Base-by-base conservation (phyloP, 1,139 yeast species). In the Yamadazyma friedrichii region DNA sequence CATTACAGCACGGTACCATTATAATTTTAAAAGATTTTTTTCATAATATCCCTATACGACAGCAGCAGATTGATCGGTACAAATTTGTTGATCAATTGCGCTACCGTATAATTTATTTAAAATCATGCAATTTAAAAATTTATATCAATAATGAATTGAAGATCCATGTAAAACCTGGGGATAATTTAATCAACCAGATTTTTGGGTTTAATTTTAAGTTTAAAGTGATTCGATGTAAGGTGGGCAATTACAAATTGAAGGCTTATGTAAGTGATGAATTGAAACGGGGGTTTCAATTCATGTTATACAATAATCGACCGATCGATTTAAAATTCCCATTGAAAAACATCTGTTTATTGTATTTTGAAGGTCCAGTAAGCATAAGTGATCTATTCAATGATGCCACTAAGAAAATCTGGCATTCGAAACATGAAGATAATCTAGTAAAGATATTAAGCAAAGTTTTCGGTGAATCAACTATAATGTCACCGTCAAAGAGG, bases 11-110 rank as follows among this genome's bases (percentile, higher is more conserved):
- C 3, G 94, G 95, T 0, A 82, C 94, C 0, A 47, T 57, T 0
- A 71, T 84, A 1, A 43, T 58, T 0, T 73, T 79, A 0, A 52
- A 63, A 4, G 73, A 78, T 42, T 42, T 86, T 15, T 84, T 84
- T 54, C 60, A 66, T 15, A 68, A 65, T 31, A 40, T 78, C 2
- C 89, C 91, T 0, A 89, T 86, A 2, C 64, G 96, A 24, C 64
- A 71, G 31, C 49, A 9, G 62, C 61, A 5, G 44, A 52, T 27
- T 3, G 58, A 70, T 0, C 45, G 51, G 38, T 43, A 47, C 31
- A 51, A 54, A 26, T 43, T 65, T 13, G 37, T 68, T 0, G 60
- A 58, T n/a, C 59, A 55, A 0, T 31, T 80, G 1, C 67, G 71
- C 44, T 22, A 22, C 3, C 11, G 22, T 17, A 22, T 48, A 10